phyloP scores from a whole-genome alignment of 768 basidiomycete species.

The Amanita jacksonii region DNA sequence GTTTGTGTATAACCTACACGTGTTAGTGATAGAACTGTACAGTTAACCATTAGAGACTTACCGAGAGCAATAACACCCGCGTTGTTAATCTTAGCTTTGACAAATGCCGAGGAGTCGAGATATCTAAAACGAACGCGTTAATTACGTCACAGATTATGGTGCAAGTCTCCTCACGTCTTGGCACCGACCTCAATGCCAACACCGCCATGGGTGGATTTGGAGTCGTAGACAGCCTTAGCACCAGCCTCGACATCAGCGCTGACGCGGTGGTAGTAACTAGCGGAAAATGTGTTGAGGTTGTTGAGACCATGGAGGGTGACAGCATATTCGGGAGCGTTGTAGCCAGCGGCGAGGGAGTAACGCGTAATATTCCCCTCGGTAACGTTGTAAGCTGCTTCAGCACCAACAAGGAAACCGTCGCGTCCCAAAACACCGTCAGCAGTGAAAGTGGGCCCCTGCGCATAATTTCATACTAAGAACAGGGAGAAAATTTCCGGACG shows the following conservation, averaged over 20 bases:
- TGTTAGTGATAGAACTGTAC: background rate
- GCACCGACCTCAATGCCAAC: slow-evolving; percentile 92
- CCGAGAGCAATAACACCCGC: slow-evolving; percentile 81
- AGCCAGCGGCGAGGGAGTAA: slow-evolving; percentile 88
- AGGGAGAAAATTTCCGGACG: slow-evolving; percentile 14
- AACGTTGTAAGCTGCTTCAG: slow-evolving; percentile 94
- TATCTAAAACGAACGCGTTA: slow-evolving; percentile 35
- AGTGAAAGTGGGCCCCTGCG: slow-evolving; percentile 92
- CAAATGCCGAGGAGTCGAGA: slow-evolving; percentile 82
- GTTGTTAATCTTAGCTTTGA: slow-evolving; percentile 99
- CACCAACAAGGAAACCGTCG: slow-evolving; percentile 95
- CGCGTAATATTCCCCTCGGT: slow-evolving; percentile 86
- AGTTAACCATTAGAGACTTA: slow-evolving; percentile 22
- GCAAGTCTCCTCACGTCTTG: slow-evolving; percentile 62
- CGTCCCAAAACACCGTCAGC: slow-evolving; percentile 93
- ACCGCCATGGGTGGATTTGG: slow-evolving; percentile 78
- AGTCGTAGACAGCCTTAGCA: slow-evolving; percentile 94
- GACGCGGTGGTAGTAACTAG: slow-evolving; percentile 98
- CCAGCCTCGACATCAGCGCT: slow-evolving; percentile 87
- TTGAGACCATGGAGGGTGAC: slow-evolving; percentile 90
- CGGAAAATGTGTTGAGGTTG: slow-evolving; percentile 89
- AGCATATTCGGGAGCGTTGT: slow-evolving; percentile 93
- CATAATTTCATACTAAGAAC: background rate
- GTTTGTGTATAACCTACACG: slow-evolving; percentile 77
- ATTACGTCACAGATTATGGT: background rate